These are phyloP conservation scores for Pyronema domesticum DNA, from an alignment of 495 filamentous ascomycete genomes.

Conservation along the genomic window DNA sequence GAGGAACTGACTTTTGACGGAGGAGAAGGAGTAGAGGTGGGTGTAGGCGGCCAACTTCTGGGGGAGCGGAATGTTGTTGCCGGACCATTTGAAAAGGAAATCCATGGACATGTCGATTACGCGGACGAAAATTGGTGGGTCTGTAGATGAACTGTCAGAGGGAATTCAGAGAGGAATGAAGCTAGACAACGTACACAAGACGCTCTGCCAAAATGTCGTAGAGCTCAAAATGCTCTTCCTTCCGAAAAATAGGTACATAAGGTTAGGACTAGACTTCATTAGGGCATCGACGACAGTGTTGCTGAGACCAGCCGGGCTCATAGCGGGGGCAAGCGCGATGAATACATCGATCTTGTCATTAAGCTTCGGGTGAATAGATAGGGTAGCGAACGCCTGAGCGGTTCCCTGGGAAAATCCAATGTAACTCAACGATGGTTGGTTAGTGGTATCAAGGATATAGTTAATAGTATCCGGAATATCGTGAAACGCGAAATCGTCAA, in stretches of 20 bases:
- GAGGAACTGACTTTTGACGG: constrained; percentile 58
- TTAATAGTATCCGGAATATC: constrained; percentile 89
- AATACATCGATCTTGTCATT: constrained; percentile 93
- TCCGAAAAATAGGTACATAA: constrained; percentile 89
- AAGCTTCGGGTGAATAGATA: constrained; percentile 82
- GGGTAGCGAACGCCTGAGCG: constrained; percentile 84
- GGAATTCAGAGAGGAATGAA: not conserved
- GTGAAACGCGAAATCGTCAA: constrained; percentile 94
- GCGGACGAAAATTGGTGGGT: constrained; percentile 83
- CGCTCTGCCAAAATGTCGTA: constrained; percentile 91
- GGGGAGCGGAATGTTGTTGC: constrained; percentile 62
- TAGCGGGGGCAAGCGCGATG: constrained; percentile 90
- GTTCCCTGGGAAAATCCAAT: constrained; percentile 95
- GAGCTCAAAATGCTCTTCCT: constrained; percentile 80
- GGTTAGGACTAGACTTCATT: constrained; percentile 81
- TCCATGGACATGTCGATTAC: constrained; percentile 65
- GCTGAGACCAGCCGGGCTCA: constrained; percentile 75
- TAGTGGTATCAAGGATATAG: constrained; percentile 74
- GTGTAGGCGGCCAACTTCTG: constrained; percentile 96
- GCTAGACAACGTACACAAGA: constrained; percentile 36
- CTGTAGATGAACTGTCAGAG: constrained; percentile 24
- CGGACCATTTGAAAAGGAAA: constrained; percentile 80
- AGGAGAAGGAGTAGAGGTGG: constrained; percentile 89
- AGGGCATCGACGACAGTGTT: constrained; percentile 81
- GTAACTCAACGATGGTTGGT: constrained; percentile 74